Percentiles rank a stretch among this genome's conserved stretches.
Conservation (phyloP, 306 rosid genomes). For the Prunus mira region DNA sequence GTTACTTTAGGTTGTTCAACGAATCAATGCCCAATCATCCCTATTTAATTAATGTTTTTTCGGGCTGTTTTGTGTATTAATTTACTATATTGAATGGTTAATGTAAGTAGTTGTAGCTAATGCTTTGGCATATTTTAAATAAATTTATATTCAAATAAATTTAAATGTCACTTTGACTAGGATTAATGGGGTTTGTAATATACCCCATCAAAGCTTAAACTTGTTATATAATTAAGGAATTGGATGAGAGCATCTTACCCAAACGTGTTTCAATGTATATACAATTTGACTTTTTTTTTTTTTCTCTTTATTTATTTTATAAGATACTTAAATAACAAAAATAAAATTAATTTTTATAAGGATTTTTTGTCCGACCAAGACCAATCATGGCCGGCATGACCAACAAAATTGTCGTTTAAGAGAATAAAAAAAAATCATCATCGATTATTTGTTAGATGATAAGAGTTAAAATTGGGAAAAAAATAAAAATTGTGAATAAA, state of each 20-base stretch:
- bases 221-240: not conserved
- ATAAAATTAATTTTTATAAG: not conserved
- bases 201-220: not conserved
- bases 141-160: not conserved
- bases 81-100: not conserved
- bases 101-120: not conserved
- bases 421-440: not conserved
- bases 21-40: not conserved
- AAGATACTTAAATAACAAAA: not conserved
- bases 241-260: not conserved
- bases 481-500: not conserved
- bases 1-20: not conserved
- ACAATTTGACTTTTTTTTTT: not conserved
- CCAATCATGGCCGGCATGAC: not conserved
- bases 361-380: not conserved
- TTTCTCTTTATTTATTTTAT: not conserved
- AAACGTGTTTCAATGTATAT: not conserved
- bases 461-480: not conserved
- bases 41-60: not conserved
- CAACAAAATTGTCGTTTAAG: not conserved
- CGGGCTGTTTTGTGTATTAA: not conserved
- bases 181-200: not conserved
- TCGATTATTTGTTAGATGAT: not conserved
- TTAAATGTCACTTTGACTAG: not conserved
- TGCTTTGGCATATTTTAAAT: not conserved